Evolutionary conservation across 371 early-diverging fungal genomes (phyloP), one percentile per base, ranked within the genome.

Genomic region (Rhizopus stolonifer): DNA sequence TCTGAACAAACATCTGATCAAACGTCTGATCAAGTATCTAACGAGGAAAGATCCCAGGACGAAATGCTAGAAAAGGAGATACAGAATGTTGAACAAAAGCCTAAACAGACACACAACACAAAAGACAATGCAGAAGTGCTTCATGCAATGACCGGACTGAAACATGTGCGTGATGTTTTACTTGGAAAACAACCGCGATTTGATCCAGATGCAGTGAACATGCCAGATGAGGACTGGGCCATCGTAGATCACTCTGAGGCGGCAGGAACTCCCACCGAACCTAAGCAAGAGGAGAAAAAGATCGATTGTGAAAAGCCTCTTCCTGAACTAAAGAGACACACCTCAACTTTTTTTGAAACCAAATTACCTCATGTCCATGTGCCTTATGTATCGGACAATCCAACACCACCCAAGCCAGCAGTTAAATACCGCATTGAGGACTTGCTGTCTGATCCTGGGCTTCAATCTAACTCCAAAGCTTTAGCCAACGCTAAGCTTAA

Each of bases 111-210:
- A 23, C 21, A 23, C 25, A 11, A 2, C 21, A n/a, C 17, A 5
- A 46, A 54, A 32, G 56, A 74, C 14, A 74, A 72, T 21, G 72
- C 71, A 8, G 51, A 59, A 0, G 31, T 78, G 1, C 61, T 74
- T 23, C 60, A 67, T 44, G 84, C 80, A 1, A 63, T 84, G 1
- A 74, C 69, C 18, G 83, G 83, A 0, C 61, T 86, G 32, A 84
- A 83, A 40, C 84, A 86, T 52, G 71, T 84, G 0, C 75, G 84
- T 4, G 86, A 86, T 65, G 76, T 83, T 6, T 52, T 86, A 17
- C 47, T 70, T 6, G 84, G 82, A 3, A 69, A 77, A 34, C 68
- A 77, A 11, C 52, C 56, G 25, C 71, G 76, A 8, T 69, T 83
- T 42, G 77, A 85, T 49, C 58, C 78, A 1, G 65, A 66, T 17